A percentile compares a stretch with the other conserved stretches of the same genome.
phyloP scores from a whole-genome alignment of 2,329 filamentous ascomycete species.

The Fusarium liriodendri region DNA sequence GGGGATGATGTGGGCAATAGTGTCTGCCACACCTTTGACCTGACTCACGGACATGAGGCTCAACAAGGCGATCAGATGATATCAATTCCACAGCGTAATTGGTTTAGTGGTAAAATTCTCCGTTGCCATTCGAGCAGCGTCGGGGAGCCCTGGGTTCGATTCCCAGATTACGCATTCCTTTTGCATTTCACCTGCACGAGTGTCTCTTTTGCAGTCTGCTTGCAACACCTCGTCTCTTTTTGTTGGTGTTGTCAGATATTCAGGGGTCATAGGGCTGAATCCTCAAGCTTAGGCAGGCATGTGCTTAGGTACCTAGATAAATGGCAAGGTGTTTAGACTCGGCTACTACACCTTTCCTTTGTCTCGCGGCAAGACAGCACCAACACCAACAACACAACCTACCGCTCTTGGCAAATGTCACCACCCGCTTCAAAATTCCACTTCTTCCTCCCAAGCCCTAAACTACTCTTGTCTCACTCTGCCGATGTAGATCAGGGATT shows the following conservation, averaged over 20 bases:
- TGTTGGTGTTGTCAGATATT: neutral
- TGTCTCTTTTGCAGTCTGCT: neutral
- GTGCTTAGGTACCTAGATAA: neutral
- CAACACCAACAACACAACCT: neutral
- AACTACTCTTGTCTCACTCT: neutral
- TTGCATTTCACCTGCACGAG: neutral
- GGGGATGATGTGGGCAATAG: neutral
- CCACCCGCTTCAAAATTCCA: neutral
- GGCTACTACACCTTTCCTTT: neutral
- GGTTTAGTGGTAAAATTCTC: conserved; percentile 26
- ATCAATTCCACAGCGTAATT: neutral
- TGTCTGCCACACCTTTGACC: neutral
- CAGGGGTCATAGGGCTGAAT: neutral
- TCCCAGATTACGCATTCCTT: conserved; percentile 29
- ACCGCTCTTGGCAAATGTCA: conserved; percentile 9
- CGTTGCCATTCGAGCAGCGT: conserved; percentile 21
- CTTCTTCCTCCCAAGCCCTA: neutral
- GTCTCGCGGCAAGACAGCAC: neutral
- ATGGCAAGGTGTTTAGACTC: neutral
- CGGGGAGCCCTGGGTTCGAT: conserved; percentile 32
- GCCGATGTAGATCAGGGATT: neutral
- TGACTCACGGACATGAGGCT: accelerated
- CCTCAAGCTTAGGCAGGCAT: neutral
- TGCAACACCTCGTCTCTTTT: neutral
- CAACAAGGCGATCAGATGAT: accelerated